Percentiles rank a stretch among this genome's conserved stretches.
Evolutionary conservation across 257 asterid species (phyloP).

Genomic region (Primulina eburnea): DNA sequence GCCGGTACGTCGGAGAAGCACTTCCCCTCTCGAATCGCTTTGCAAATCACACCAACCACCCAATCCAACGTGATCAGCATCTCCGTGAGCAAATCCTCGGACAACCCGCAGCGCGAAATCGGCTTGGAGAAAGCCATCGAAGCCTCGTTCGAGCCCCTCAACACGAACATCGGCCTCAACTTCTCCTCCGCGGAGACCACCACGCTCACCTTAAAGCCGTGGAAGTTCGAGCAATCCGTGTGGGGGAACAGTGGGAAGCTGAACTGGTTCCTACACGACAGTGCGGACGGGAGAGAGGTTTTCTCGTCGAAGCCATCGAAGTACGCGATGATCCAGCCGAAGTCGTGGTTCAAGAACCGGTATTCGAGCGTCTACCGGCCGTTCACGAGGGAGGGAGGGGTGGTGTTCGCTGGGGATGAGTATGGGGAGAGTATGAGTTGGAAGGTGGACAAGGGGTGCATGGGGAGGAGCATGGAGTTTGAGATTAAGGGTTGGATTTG

Average conservation of each 20-base stretch:
- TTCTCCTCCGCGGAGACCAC: conserved; percentile 57
- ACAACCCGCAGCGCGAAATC: conserved; percentile 54
- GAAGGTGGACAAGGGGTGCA: conserved; percentile 58
- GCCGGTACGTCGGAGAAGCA: conserved; percentile 46
- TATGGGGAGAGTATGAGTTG: conserved; percentile 81
- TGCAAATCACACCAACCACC: conserved; percentile 58
- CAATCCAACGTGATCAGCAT: conserved; percentile 60
- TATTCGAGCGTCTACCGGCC: conserved; percentile 68
- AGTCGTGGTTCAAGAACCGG: conserved; percentile 81
- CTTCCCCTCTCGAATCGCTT: conserved; percentile 71
- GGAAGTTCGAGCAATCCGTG: conserved; percentile 90
- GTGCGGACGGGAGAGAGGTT: conserved; percentile 70
- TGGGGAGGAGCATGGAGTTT: conserved; percentile 75
- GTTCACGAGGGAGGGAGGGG: conserved; percentile 76
- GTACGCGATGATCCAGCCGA: conserved; percentile 56
- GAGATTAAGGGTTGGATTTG: conserved; percentile 81
- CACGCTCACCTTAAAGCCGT: conserved; percentile 60
- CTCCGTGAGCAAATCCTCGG: conserved; percentile 71
- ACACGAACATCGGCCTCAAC: conserved; percentile 47
- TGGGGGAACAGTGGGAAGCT: conserved; percentile 49
- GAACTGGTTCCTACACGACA: conserved; percentile 81
- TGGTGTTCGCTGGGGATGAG: conserved; percentile 81
- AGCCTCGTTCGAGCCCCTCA: conserved; percentile 63
- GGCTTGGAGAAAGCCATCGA: conserved; percentile 60
- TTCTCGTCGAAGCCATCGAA: conserved; percentile 79